These are phyloP conservation scores for Blepharisma undulans DNA, from an alignment of 169 alveolate species.

Conservation along the genomic window DNA sequence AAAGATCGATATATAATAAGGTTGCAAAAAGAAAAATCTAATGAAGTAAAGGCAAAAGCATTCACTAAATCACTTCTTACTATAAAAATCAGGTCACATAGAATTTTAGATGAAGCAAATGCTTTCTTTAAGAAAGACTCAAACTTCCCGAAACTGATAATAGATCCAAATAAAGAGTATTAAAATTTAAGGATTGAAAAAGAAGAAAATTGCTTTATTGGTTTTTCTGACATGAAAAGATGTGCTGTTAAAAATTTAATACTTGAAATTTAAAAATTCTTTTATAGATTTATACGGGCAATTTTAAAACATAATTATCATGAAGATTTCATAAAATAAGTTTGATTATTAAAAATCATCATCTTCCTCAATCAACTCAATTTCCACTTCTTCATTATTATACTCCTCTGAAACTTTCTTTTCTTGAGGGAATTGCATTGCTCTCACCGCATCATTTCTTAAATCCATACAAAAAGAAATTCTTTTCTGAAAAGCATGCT, in stretches of 20 bases:
- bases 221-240: too few species aligned
- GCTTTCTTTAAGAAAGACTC: neutral
- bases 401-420: neutral
- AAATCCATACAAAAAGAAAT: constrained; percentile 74
- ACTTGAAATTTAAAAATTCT: too few species aligned
- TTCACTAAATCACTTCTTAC: neutral
- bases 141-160: neutral
- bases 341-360: neutral
- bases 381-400: constrained; percentile 11
- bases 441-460: constrained; percentile 52
- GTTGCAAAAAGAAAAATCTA: neutral
- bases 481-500: constrained; percentile 64
- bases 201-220: too few species aligned
- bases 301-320: too few species aligned
- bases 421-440: constrained; percentile 29
- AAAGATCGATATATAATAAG: neutral
- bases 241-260: too few species aligned
- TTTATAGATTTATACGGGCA: too few species aligned
- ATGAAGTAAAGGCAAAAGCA: neutral
- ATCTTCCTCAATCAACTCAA: constrained; percentile 3
- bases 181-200: neutral
- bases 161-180: neutral
- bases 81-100: neutral
- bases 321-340: too few species aligned
- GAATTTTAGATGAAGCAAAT: neutral